phyloP scores from a whole-genome alignment of 768 basidiomycete species.

The Xanthoconium stramineum region DNA sequence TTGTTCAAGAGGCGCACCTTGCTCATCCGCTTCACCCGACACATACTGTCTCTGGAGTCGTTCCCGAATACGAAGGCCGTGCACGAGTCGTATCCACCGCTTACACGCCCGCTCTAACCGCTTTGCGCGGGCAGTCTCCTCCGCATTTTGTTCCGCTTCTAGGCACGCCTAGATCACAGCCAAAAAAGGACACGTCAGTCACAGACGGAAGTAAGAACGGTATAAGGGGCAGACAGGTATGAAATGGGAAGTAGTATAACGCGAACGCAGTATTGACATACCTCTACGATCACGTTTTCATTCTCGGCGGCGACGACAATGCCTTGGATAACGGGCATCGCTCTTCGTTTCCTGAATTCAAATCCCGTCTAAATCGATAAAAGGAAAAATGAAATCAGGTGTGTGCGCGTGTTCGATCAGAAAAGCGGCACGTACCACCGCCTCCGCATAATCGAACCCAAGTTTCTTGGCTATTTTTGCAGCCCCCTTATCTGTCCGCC shows the following conservation, averaged over 20 bases:
- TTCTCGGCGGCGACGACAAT: constrained; percentile 85
- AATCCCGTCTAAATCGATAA: constrained; percentile 71
- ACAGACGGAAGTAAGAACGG: not conserved
- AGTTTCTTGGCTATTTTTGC: constrained; percentile 86
- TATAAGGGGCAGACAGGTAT: not conserved
- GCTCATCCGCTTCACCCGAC: constrained; percentile 5
- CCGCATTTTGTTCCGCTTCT: constrained; percentile 74
- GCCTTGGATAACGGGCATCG: constrained; percentile 80
- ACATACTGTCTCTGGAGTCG: constrained; percentile 80
- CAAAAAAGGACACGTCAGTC: constrained; percentile 11
- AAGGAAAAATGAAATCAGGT: not conserved
- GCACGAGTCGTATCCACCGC: constrained; percentile 84
- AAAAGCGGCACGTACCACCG: constrained; percentile 67
- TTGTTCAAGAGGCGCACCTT: not conserved
- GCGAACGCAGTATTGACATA: constrained; percentile 28
- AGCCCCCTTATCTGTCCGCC: constrained; percentile 67
- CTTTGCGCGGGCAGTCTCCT: constrained; percentile 73
- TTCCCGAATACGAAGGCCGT: constrained; percentile 82
- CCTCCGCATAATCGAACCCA: constrained; percentile 89
- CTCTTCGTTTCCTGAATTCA: constrained; percentile 91
- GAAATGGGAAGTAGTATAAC: not conserved
- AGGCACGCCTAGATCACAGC: constrained; percentile 66
- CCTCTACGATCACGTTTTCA: constrained; percentile 72
- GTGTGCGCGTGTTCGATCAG: not conserved
- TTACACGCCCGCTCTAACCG: constrained; percentile 78